These are phyloP conservation scores for Rhipidocladum racemiflorum DNA, from an alignment of 176 grass and related monocot species.

Conservation along the genomic window DNA sequence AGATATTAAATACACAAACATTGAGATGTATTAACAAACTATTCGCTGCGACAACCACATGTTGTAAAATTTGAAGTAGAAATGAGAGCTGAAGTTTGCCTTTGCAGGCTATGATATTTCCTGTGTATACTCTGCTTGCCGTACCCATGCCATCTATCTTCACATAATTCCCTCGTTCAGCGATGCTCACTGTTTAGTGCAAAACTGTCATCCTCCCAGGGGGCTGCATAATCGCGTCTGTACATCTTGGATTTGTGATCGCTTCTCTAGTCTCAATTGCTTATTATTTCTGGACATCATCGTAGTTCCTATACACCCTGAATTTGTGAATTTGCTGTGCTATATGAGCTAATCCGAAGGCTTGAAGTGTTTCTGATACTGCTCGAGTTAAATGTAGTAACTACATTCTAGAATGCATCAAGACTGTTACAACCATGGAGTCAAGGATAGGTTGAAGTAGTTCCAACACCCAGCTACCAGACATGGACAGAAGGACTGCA, in stretches of 20 bases:
- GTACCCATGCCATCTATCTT: not conserved
- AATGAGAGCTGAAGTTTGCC: slow-evolving; percentile 4
- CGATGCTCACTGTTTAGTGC: not conserved
- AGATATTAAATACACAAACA: not conserved
- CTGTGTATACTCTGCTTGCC: not conserved
- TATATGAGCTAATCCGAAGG: not conserved
- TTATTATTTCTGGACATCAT: not conserved
- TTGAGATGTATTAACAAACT: not conserved
- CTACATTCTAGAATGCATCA: not conserved
- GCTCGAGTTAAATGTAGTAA: not conserved
- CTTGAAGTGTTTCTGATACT: not conserved
- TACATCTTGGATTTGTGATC: not conserved
- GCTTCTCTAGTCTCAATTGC: not conserved
- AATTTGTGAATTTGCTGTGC: not conserved
- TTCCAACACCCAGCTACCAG: slow-evolving; percentile 26
- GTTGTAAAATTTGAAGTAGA: not conserved
- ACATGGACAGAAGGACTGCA: not conserved
- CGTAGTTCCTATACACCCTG: not conserved
- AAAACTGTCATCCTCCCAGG: not conserved
- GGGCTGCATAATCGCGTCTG: not conserved
- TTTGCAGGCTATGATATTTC: not conserved
- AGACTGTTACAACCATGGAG: not conserved
- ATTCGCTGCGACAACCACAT: not conserved
- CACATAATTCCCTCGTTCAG: not conserved
- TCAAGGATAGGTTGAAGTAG: slow-evolving; percentile 17